These are phyloP conservation scores for Cadophora sp. DNA, from an alignment of 2,329 filamentous ascomycete genomes.

Conservation along the genomic window DNA sequence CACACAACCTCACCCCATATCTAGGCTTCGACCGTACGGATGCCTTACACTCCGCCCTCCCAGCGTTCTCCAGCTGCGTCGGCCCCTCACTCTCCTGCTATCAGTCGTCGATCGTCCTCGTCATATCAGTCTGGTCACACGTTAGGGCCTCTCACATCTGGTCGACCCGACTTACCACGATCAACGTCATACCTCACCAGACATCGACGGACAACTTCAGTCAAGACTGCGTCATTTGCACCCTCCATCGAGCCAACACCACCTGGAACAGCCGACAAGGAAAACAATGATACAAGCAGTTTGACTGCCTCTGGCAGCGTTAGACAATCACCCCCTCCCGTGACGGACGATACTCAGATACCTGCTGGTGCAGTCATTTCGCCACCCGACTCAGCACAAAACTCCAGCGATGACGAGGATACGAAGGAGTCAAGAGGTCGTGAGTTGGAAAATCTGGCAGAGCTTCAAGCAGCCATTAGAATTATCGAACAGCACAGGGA, in stretches of 20 bases:
- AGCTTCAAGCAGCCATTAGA: slow-evolving; percentile 83
- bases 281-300: slow-evolving; percentile 42
- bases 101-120: slow-evolving; percentile 62
- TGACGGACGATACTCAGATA: slow-evolving; percentile 75
- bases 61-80: slow-evolving; percentile 68
- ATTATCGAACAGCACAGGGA: slow-evolving; percentile 73
- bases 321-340: slow-evolving; percentile 83
- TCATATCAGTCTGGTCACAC: slow-evolving; percentile 54
- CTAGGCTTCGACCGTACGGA: slow-evolving; percentile 53
- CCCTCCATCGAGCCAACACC: slow-evolving; percentile 40
- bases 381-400: slow-evolving; percentile 83
- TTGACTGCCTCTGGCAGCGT: slow-evolving; percentile 62
- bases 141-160: slow-evolving; percentile 38
- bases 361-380: slow-evolving; percentile 87
- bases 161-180: slow-evolving; percentile 62
- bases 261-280: slow-evolving; percentile 40
- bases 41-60: slow-evolving; percentile 89
- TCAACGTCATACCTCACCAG: slow-evolving; percentile 71
- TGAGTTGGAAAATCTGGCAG: slow-evolving; percentile 49
- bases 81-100: slow-evolving; percentile 60
- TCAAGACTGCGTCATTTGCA: slow-evolving; percentile 43
- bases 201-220: slow-evolving; percentile 65
- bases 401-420: slow-evolving; percentile 86
- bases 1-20: slow-evolving; percentile 16
- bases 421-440: slow-evolving; percentile 43